A percentile compares a stretch with the other conserved stretches of the same genome.
Evolutionary conservation across 768 basidiomycete genomes (phyloP).

Genomic region (Podaxis sp.): DNA sequence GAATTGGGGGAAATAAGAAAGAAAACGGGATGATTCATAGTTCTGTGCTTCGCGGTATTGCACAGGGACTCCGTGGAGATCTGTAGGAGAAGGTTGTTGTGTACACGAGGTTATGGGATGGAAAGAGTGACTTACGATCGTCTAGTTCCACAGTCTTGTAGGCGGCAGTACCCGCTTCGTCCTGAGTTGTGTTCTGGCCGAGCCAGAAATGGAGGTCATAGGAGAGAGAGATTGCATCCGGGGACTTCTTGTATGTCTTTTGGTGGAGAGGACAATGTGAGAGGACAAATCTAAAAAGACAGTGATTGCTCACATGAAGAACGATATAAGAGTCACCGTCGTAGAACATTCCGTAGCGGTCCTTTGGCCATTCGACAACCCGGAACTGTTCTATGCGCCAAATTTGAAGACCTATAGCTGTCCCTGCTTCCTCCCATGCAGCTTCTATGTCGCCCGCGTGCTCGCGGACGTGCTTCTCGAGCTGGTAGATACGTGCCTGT

Average conservation of each 20-base stretch:
- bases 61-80: slow-evolving; percentile 50
- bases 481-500: slow-evolving; percentile 23
- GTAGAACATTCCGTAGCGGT: slow-evolving; percentile 51
- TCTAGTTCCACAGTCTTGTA: slow-evolving; percentile 68
- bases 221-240: slow-evolving; percentile 40
- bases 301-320: slow-evolving; percentile 40
- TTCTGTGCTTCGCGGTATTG: slow-evolving; percentile 62
- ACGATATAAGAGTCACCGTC: slow-evolving; percentile 64
- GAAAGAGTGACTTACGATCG: slow-evolving; percentile 39
- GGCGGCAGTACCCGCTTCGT: slow-evolving; percentile 59
- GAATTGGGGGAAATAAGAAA: slow-evolving; percentile 29
- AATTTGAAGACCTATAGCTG: slow-evolving; percentile 39
- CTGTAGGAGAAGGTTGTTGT: slow-evolving; percentile 23
- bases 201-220: slow-evolving; percentile 68
- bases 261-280: neutral
- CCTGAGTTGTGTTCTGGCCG: slow-evolving; percentile 52
- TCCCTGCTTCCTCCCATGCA: slow-evolving; percentile 48
- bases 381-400: slow-evolving; percentile 59
- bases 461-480: slow-evolving; percentile 54
- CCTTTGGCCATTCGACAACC: slow-evolving; percentile 49
- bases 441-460: slow-evolving; percentile 45
- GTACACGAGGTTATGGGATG: neutral
- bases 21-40: slow-evolving; percentile 44
- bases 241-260: slow-evolving; percentile 55
- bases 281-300: neutral